Evolutionary conservation across 2,329 filamentous ascomycete species (phyloP).

Genomic region (Aspergillus sp.): DNA sequence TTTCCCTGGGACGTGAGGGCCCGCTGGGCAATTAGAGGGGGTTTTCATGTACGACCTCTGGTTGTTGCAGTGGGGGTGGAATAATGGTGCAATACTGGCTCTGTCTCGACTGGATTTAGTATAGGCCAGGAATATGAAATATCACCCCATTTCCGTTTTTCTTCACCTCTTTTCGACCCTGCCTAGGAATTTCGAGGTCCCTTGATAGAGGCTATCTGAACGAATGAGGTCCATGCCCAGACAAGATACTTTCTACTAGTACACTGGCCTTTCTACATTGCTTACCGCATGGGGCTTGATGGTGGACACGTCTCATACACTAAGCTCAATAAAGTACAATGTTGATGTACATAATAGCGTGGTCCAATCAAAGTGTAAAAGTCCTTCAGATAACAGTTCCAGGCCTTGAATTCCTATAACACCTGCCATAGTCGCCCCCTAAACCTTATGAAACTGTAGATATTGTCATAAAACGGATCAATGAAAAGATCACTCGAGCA

Average conservation of each 20-base stretch:
- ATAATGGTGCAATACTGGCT: conserved; percentile 32
- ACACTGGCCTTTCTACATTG: not conserved
- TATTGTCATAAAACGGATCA: conserved; percentile 7
- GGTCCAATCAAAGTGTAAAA: not conserved
- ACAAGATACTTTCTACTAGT: not conserved
- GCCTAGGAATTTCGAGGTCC: not conserved
- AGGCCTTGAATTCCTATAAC: conserved; percentile 3
- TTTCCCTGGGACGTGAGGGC: conserved; percentile 19
- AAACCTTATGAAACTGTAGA: conserved; percentile 2
- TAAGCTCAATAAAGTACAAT: not conserved
- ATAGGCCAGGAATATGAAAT: conserved; percentile 38
- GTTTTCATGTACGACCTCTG: conserved; percentile 20
- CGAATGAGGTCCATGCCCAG: not conserved
- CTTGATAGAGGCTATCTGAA: not conserved
- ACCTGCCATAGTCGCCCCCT: conserved; percentile 7
- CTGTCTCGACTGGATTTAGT: conserved; percentile 35
- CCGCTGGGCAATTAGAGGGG: conserved; percentile 23
- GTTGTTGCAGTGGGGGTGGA: conserved; percentile 31
- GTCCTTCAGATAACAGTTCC: conserved; percentile 2
- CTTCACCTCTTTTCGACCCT: conserved; percentile 9
- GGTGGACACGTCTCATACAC: not conserved
- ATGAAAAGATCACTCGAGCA: not conserved
- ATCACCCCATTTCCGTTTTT: conserved; percentile 32
- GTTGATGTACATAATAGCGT: not conserved
- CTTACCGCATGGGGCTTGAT: not conserved